phyloP scores from a whole-genome alignment of 352 stramenopile species.

The Pythium vanterpoolii region DNA sequence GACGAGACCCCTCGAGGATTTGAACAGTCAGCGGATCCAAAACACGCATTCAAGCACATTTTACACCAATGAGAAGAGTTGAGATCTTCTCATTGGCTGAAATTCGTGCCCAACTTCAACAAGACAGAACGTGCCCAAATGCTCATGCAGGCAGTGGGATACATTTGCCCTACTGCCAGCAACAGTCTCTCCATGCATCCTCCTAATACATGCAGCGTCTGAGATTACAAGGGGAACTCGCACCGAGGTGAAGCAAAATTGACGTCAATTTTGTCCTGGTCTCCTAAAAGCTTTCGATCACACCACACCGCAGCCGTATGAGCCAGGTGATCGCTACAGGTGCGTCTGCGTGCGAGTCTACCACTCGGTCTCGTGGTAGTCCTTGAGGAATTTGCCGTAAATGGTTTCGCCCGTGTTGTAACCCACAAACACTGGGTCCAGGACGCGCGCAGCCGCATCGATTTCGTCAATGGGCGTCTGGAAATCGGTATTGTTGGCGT shows the following conservation, averaged over 20 bases:
- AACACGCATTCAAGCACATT: constrained; percentile 20
- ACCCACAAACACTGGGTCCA: constrained; percentile 94
- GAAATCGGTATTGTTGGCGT: constrained; percentile 91
- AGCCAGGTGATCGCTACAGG: no score
- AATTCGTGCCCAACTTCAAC: constrained; percentile 24
- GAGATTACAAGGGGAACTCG: no score
- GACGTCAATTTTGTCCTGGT: no score
- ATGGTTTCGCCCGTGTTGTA: constrained; percentile 63
- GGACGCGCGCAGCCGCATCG: constrained; percentile 92
- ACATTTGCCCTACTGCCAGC: no score
- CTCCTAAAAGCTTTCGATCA: no score
- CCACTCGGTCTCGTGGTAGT: constrained; percentile 90
- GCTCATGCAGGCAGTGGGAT: no score
- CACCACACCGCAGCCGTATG: no score
- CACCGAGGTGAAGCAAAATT: no score
- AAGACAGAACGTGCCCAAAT: constrained; percentile 10
- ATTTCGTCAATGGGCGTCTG: constrained; percentile 98
- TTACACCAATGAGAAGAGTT: constrained; percentile 18
- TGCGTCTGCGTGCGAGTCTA: no score
- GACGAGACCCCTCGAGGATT: neutral
- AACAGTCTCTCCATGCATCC: no score
- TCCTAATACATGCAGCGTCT: no score
- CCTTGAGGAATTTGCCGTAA: constrained; percentile 87
- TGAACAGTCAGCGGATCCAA: constrained; percentile 4
- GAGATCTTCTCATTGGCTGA: constrained; percentile 13